A percentile compares a stretch with the other conserved stretches of the same genome.
Evolutionary conservation across 2,329 filamentous ascomycete genomes (phyloP).

Genomic region (Apiospora rasikravindrae): DNA sequence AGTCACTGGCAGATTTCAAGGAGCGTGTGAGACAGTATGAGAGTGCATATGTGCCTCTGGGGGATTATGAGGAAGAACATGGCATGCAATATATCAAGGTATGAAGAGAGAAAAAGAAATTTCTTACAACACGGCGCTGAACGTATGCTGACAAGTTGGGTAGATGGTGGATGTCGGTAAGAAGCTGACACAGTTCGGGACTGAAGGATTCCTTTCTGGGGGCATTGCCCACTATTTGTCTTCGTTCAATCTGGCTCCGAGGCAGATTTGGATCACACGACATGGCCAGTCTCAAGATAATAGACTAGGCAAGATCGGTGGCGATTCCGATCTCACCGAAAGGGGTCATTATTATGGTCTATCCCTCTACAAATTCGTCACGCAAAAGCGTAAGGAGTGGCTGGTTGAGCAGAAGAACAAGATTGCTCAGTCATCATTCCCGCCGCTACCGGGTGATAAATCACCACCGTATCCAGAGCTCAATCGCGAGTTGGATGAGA

Average conservation of each 20-base stretch:
- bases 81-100: constrained; percentile 92
- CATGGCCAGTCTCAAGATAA: constrained; percentile 94
- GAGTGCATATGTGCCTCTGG: constrained; percentile 89
- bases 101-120: constrained; percentile 20
- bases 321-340: constrained; percentile 80
- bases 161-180: constrained; percentile 96
- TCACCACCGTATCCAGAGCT: constrained; percentile 94
- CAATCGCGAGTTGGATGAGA: constrained; percentile 71
- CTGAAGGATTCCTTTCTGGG: constrained; percentile 89
- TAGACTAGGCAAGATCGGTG: constrained; percentile 84
- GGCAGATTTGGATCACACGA: constrained; percentile 97
- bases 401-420: constrained; percentile 81
- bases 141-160: constrained; percentile 33
- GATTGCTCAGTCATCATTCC: constrained; percentile 77
- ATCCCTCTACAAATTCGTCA: constrained; percentile 84
- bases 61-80: constrained; percentile 87
- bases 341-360: constrained; percentile 80
- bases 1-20: constrained; percentile 89
- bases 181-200: constrained; percentile 88
- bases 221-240: constrained; percentile 94
- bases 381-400: constrained; percentile 80
- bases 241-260: constrained; percentile 93
- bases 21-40: constrained; percentile 91
- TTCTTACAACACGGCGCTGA: neutral
- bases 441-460: constrained; percentile 87